A percentile compares a stretch with the other conserved stretches of the same genome.
These are phyloP conservation scores for Paraphoma chrysanthemicola DNA, from an alignment of 2,329 filamentous ascomycete genomes.

Conservation along the genomic window DNA sequence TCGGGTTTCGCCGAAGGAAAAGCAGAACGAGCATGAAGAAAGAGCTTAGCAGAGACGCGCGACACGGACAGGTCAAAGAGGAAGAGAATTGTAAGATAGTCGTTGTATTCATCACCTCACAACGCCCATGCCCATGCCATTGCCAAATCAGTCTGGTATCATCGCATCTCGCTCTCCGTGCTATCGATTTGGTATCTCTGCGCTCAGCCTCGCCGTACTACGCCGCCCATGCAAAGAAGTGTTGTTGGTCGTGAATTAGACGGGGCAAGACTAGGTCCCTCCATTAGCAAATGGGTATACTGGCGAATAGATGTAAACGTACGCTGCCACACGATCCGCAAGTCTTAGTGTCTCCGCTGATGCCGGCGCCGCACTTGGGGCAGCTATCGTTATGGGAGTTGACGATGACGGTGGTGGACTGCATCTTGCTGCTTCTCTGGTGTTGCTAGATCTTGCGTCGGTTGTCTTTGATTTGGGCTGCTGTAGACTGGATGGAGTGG, in stretches of 20 bases:
- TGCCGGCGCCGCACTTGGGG: constrained; percentile 49
- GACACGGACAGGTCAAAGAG: neutral
- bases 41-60: neutral
- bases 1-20: neutral
- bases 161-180: neutral
- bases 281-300: neutral
- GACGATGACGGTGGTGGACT: constrained; percentile 35
- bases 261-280: constrained; percentile 29
- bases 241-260: constrained; percentile 11
- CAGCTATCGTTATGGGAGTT: constrained; percentile 40
- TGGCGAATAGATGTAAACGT: constrained; percentile 11
- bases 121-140: neutral
- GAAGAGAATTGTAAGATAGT: neutral
- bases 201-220: constrained; percentile 4
- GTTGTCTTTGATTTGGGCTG: neutral
- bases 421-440: constrained; percentile 28
- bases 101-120: neutral
- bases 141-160: neutral
- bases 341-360: constrained; percentile 41
- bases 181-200: neutral
- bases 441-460: neutral
- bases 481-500: constrained; percentile 7
- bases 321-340: constrained; percentile 49
- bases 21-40: neutral
- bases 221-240: neutral